Conservation (phyloP, 805 yeast species). For the Middelhovenomyces tepae region DNA sequence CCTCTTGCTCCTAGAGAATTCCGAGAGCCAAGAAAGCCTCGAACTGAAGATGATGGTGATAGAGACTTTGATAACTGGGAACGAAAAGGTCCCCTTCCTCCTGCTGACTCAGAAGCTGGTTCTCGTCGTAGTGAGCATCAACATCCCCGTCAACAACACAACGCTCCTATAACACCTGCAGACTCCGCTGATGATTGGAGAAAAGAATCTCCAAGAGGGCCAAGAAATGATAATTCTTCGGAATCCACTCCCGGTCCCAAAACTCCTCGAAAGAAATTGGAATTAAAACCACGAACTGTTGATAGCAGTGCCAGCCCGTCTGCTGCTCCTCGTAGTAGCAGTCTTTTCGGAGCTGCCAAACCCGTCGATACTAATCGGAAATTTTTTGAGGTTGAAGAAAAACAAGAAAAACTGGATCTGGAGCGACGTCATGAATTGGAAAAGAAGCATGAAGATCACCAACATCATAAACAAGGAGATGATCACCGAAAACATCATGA, state of each 20-base stretch:
- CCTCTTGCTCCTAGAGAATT: constrained; percentile 46
- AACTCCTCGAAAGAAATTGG: constrained; percentile 30
- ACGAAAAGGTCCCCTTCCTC: constrained; percentile 16
- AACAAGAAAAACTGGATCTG: constrained; percentile 12
- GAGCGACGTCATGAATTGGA: constrained; percentile 3
- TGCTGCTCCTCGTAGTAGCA: constrained; percentile 23
- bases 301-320: constrained; percentile 20
- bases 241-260: constrained; percentile 18
- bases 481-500: not conserved
- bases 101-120: too few relatives aligned
- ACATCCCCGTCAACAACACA: too few relatives aligned
- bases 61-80: constrained; percentile 35
- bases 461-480: constrained; percentile 1
- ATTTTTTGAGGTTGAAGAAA: constrained; percentile 52
- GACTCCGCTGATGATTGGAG: too few relatives aligned
- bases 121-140: too few relatives aligned
- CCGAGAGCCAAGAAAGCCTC: constrained; percentile 25
- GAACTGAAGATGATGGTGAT: constrained; percentile 26
- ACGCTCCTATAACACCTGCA: constrained; percentile 19
- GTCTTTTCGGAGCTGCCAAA: constrained; percentile 76
- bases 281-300: constrained; percentile 29
- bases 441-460: not conserved
- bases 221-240: too few relatives aligned
- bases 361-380: constrained; percentile 72
- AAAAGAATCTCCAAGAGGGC: constrained; percentile 24